Evolutionary conservation across 306 rosid genomes (phyloP).

Genomic region (Quercus bicolor): DNA sequence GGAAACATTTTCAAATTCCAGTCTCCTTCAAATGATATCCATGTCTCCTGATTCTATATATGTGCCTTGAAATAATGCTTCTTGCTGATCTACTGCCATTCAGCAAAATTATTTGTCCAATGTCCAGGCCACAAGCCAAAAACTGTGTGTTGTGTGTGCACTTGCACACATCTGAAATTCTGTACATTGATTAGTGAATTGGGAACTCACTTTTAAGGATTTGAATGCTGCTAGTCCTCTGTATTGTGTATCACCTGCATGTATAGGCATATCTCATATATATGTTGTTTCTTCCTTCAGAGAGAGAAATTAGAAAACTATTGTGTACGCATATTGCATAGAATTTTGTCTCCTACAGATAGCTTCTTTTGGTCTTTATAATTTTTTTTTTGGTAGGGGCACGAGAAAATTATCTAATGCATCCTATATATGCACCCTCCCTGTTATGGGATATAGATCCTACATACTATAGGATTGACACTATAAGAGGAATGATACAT

Average conservation of each 20-base stretch:
- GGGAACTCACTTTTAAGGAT: slow-evolving; percentile 1
- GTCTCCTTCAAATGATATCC: slow-evolving; percentile 98
- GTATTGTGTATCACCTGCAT: neutral
- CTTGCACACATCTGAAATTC: neutral
- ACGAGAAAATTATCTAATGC: too few relatives aligned
- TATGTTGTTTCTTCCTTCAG: neutral
- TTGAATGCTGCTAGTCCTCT: neutral
- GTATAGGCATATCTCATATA: neutral
- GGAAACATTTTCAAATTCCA: slow-evolving; percentile 93
- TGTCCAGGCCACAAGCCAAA: neutral
- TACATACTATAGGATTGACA: too few relatives aligned
- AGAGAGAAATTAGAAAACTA: neutral
- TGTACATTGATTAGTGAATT: neutral
- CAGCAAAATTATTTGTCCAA: neutral
- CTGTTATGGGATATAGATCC: too few relatives aligned
- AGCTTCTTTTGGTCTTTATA: neutral
- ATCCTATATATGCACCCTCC: too few relatives aligned
- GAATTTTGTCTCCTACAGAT: neutral
- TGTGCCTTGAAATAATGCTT: slow-evolving; percentile 41
- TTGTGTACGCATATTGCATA: neutral
- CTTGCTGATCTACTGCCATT: neutral
- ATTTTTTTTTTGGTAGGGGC: too few relatives aligned
- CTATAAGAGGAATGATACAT: too few relatives aligned
- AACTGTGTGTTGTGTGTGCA: neutral
- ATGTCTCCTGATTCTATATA: slow-evolving; percentile 90